Conservation (phyloP, 164 flowering plant species). For the Akebia trifoliata region DNA sequence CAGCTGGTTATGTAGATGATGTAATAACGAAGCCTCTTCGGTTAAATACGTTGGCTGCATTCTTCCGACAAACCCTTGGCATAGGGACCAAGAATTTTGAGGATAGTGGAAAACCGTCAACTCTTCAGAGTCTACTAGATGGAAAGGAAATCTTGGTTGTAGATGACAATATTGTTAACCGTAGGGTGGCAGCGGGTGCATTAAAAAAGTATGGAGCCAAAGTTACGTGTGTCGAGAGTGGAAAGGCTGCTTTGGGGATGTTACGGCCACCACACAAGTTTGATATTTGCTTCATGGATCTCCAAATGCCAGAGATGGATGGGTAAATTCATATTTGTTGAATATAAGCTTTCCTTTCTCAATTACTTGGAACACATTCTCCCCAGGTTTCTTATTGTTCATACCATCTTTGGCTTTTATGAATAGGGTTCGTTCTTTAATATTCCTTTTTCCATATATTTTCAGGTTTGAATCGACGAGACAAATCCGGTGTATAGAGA, state of each 20-base stretch:
- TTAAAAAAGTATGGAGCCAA: slow-evolving; percentile 73
- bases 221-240: slow-evolving; percentile 77
- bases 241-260: slow-evolving; percentile 54
- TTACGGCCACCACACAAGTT: slow-evolving; percentile 79
- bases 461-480: slow-evolving; percentile 85
- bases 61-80: slow-evolving; percentile 55
- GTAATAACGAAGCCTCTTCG: slow-evolving; percentile 70
- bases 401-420: too few species aligned
- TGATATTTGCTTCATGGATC: slow-evolving; percentile 97
- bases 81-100: slow-evolving; percentile 34
- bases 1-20: slow-evolving; percentile 46
- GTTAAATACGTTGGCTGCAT: slow-evolving; percentile 42
- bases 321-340: slow-evolving; percentile 41
- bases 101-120: slow-evolving; percentile 31
- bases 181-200: slow-evolving; percentile 88
- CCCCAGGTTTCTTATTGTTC: too few species aligned
- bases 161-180: slow-evolving; percentile 81
- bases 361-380: neutral
- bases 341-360: neutral
- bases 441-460: neutral
- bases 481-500: slow-evolving; percentile 51
- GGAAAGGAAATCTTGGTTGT: slow-evolving; percentile 77
- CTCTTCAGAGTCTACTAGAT: slow-evolving; percentile 46
- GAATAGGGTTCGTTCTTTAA: neutral
- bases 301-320: slow-evolving; percentile 98